Evolutionary conservation across 805 yeast species (phyloP), one percentile per base, ranked within the genome.

Genomic region (Cyberlindnera suaveolens): DNA sequence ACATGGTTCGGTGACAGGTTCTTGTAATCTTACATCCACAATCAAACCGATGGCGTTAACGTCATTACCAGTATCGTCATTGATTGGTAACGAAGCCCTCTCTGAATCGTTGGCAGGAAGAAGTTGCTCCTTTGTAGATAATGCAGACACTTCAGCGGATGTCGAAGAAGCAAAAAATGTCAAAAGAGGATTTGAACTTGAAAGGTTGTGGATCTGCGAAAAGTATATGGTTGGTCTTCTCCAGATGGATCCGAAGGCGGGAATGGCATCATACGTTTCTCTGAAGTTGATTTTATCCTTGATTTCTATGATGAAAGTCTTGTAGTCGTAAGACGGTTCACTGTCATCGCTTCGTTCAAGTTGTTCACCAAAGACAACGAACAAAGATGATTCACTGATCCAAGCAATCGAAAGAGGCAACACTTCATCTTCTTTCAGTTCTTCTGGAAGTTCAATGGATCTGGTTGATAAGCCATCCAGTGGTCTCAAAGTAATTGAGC

Each of bases 51-150:
- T 65, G 0, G 91, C 80, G 7, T 83, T 73, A 13, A 84, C 74
- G 53, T 87, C 95, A 40, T 74, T 81, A 37, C 75, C 81, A 1
- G 81, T 66, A 3, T 70, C 80, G 8, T 77, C 81, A 54, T 77
- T 77, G 51, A 86, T 66, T 1, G 96, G 96, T 48, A 87, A 66
- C 20, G 78, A 72, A 0, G 96, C 95, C 39, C 85, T 71, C 52
- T 77, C 78, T 4, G 80, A 68, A 55, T 89, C 96, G 51, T 83
- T 84, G 3, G 74, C 61, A 8, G 80, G 80, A 27, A 65, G 65
- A 1, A 82, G 54, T 3, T 67, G 56, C 16, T 62, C 60, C 0
- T 51, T 38, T 1, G 64, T 51, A 2, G 77, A 67, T 20, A 74
- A 45, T 1, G 81, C 62, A 7, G 75, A 62, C 14, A 85, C 54